phyloP scores from a whole-genome alignment of 1,139 yeast species.

The Yamadazyma taylorii region DNA sequence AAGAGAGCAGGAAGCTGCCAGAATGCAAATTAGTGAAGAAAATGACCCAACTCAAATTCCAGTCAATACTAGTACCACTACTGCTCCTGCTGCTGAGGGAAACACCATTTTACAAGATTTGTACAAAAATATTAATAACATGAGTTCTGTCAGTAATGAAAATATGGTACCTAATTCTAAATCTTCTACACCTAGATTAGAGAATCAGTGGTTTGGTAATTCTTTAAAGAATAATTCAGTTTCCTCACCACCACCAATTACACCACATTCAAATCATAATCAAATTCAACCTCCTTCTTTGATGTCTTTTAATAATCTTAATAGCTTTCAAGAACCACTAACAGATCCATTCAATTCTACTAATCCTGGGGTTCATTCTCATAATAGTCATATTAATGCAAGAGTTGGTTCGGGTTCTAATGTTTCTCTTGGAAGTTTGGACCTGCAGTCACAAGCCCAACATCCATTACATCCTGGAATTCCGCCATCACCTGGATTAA shows the following conservation, averaged over 20 bases:
- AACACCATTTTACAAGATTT: slow-evolving; percentile 12
- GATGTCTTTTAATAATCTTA: slow-evolving; percentile 4
- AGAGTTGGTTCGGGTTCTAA: no score
- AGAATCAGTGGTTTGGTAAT: slow-evolving; percentile 11
- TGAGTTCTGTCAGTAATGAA: background rate
- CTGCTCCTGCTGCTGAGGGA: slow-evolving; percentile 2
- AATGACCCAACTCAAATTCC: background rate
- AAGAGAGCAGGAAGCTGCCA: slow-evolving; percentile 26
- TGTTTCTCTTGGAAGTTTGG: no score
- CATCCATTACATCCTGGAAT: background rate
- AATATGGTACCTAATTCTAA: slow-evolving; percentile 3
- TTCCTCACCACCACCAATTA: background rate
- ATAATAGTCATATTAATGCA: background rate
- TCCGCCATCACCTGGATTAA: background rate
- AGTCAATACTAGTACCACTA: background rate
- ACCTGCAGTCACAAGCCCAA: no score
- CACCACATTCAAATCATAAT: slow-evolving; percentile 6
- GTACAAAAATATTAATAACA: slow-evolving; percentile 2
- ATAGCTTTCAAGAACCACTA: slow-evolving; percentile 9
- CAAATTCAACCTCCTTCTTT: slow-evolving; percentile 8
- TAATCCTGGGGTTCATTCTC: background rate
- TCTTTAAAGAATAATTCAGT: background rate
- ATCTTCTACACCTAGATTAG: slow-evolving; percentile 15
- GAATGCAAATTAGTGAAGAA: slow-evolving; percentile 10
- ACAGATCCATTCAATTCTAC: slow-evolving; percentile 5